Conservation (phyloP, 805 yeast genomes). For the Candida mattraensis region DNA sequence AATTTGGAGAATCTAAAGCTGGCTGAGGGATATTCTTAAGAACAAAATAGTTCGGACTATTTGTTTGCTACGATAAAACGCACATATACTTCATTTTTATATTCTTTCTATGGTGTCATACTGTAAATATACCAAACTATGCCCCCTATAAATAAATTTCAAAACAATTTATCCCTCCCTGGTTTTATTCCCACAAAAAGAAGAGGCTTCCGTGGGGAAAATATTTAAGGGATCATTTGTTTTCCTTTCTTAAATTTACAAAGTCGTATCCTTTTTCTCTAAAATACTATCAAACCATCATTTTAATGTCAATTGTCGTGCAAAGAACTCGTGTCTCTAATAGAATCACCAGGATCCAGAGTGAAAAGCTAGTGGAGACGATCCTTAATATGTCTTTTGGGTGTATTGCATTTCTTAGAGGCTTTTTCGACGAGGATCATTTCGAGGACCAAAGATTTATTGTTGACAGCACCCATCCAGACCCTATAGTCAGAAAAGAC, state of each 20-base stretch:
- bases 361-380: conserved; percentile 48
- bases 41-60: too few relatives aligned
- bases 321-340: conserved; percentile 19
- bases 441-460: conserved; percentile 50
- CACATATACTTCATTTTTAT: too few relatives aligned
- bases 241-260: not conserved
- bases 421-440: conserved; percentile 54
- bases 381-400: conserved; percentile 54
- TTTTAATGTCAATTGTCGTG: conserved; percentile 9
- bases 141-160: too few relatives aligned
- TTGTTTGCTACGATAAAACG: too few relatives aligned
- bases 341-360: conserved; percentile 25
- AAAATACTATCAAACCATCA: not conserved
- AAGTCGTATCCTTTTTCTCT: conserved; percentile 1
- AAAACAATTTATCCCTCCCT: not conserved
- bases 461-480: conserved; percentile 31
- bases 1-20: not conserved
- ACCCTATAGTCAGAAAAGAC: conserved; percentile 13
- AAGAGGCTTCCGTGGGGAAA: not conserved
- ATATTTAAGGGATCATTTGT: too few relatives aligned
- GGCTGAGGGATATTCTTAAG: too few relatives aligned
- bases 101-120: too few relatives aligned
- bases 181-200: not conserved
- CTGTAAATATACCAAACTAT: too few relatives aligned
- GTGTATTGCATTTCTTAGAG: conserved; percentile 55